These are phyloP conservation scores for Suhomyces bribrorum DNA, from an alignment of 1,139 yeast species.

Conservation along the genomic window DNA sequence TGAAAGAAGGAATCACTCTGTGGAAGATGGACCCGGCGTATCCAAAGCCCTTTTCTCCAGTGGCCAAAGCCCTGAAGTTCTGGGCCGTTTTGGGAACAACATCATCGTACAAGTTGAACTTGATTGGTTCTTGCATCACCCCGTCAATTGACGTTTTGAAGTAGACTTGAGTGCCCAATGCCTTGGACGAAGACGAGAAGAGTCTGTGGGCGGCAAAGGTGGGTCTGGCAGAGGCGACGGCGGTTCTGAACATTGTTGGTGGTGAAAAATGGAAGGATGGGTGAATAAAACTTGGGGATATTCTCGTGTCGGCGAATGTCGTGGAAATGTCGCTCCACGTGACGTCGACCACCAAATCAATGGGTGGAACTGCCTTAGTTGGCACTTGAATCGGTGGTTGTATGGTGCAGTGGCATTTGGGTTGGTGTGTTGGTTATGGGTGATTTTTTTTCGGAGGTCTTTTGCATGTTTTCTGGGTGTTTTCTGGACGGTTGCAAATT, in stretches of 20 bases:
- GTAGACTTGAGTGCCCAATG: slow-evolving; percentile 37
- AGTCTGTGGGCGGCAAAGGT: slow-evolving; percentile 23
- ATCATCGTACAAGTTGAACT: slow-evolving; percentile 70
- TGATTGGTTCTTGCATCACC: slow-evolving; percentile 32
- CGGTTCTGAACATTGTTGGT: slow-evolving; percentile 16
- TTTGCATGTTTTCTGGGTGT: too few species aligned
- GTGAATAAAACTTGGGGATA: background rate
- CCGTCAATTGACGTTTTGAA: slow-evolving; percentile 41
- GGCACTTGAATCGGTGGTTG: too few species aligned
- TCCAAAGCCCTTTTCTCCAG: slow-evolving; percentile 98
- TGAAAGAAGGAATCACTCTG: slow-evolving; percentile 44
- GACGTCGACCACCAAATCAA: too few species aligned
- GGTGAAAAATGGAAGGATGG: slow-evolving; percentile 2
- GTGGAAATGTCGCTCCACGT: too few species aligned
- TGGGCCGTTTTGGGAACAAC: slow-evolving; percentile 97
- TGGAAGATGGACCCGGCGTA: slow-evolving; percentile 72
- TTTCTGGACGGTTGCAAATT: too few species aligned
- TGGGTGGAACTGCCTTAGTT: too few species aligned
- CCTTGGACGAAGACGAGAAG: slow-evolving; percentile 34
- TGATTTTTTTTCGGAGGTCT: too few species aligned
- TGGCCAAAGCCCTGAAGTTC: slow-evolving; percentile 95
- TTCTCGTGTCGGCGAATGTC: background rate
- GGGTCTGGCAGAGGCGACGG: slow-evolving; percentile 17
- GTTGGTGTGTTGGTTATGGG: too few species aligned
- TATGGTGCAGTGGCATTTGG: too few species aligned